Percentiles rank a stretch among this genome's conserved stretches.
phyloP scores from a whole-genome alignment of 257 asterid genomes.

The Forsythia viridissima region DNA sequence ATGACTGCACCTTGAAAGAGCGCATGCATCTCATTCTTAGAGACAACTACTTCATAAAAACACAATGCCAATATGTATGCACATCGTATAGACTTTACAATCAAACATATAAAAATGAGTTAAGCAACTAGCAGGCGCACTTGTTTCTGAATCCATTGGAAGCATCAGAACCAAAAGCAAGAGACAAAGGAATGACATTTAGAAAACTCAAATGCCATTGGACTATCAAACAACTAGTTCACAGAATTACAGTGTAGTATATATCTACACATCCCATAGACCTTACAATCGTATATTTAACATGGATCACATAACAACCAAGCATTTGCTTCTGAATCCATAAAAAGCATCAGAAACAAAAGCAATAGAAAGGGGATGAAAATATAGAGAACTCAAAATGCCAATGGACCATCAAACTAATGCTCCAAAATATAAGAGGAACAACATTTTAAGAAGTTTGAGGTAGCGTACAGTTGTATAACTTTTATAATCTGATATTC shows the following conservation, averaged over 20 bases:
- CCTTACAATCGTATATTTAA: not conserved
- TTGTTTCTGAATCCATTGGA: not conserved
- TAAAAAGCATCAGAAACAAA: constrained; percentile 1
- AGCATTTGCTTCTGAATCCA: constrained; percentile 6
- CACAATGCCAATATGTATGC: not conserved
- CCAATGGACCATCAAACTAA: constrained; percentile 12
- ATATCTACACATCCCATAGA: not conserved
- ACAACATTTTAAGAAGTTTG: constrained; percentile 11
- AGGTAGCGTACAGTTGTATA: constrained; percentile 69
- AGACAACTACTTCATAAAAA: not conserved
- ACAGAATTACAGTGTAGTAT: not conserved
- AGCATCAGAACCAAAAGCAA: not conserved
- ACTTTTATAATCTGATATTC: constrained; percentile 58
- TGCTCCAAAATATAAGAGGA: not conserved
- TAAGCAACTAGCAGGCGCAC: not conserved
- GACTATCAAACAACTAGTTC: not conserved
- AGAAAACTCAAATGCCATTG: constrained; percentile 9
- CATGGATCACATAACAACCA: constrained; percentile 7
- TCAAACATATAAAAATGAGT: not conserved
- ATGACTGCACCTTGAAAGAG: not conserved
- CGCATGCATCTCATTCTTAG: not conserved
- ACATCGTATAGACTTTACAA: not conserved
- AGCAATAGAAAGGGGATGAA: not conserved
- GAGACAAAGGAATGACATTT: not conserved
- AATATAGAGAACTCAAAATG: not conserved